These are phyloP conservation scores for Gossypioides kirkii DNA, from an alignment of 345 rosid species.

Conservation along the genomic window DNA sequence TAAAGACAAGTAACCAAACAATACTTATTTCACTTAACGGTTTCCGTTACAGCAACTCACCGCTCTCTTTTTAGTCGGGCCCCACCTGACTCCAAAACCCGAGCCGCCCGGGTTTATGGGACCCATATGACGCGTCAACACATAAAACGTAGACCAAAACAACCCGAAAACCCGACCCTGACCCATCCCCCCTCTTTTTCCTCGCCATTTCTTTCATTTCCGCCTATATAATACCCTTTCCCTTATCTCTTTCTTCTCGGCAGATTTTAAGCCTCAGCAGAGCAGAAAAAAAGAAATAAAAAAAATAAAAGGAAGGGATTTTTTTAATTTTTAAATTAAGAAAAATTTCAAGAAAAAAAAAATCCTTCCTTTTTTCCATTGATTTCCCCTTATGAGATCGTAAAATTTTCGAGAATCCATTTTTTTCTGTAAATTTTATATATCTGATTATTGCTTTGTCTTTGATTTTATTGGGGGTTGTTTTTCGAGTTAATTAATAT, in stretches of 20 bases:
- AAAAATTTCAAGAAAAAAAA: neutral
- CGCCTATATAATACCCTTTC: neutral
- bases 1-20: neutral
- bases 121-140: neutral
- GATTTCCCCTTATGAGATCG: neutral
- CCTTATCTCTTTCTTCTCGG: neutral
- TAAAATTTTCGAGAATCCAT: neutral
- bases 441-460: neutral
- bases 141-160: neutral
- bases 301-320: neutral
- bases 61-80: neutral
- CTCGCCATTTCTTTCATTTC: conserved; percentile 11
- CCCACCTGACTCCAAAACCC: neutral
- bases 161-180: neutral
- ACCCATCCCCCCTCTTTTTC: neutral
- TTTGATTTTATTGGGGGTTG: neutral
- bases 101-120: neutral
- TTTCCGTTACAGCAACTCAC: neutral
- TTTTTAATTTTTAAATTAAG: neutral
- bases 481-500: conserved; percentile 24
- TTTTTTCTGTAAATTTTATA: neutral
- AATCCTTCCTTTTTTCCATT: neutral
- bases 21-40: neutral
- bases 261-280: neutral
- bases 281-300: neutral